A percentile compares a stretch with the other conserved stretches of the same genome.
Conservation (phyloP, 768 basidiomycete species). For the Peribolospora kevripleyi region DNA sequence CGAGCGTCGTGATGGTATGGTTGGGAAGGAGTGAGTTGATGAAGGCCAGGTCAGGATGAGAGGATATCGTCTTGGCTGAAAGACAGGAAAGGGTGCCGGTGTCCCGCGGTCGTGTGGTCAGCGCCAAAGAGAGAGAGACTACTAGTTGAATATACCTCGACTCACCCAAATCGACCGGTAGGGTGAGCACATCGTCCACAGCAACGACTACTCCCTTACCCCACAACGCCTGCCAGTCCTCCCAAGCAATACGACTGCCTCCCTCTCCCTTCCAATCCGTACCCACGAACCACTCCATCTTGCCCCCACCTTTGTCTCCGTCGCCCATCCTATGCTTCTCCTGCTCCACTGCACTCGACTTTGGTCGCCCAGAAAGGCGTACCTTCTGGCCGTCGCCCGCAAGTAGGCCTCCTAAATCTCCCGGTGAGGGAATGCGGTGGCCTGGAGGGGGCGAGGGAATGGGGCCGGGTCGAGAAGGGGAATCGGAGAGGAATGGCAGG, state of each 20-base stretch:
- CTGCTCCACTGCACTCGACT: constrained; percentile 15
- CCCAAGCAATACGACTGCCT: constrained; percentile 40
- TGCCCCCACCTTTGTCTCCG: constrained; percentile 12
- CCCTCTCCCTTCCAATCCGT: constrained; percentile 58
- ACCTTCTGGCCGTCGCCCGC: constrained; percentile 61
- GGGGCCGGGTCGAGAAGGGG: constrained; percentile 6
- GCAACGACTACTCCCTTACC: constrained; percentile 58
- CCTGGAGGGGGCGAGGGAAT: not conserved
- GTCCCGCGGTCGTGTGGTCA: not conserved
- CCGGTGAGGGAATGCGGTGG: not conserved
- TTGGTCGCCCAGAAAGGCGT: constrained; percentile 25
- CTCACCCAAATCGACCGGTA: constrained; percentile 52
- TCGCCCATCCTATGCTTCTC: constrained; percentile 15
- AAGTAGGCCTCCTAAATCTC: constrained; percentile 48
- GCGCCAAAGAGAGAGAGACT: not conserved
- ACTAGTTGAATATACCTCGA: not conserved
- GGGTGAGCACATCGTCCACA: constrained; percentile 44
- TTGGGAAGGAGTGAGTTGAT: constrained; percentile 46
- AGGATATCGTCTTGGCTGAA: constrained; percentile 36
- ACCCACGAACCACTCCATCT: constrained; percentile 28
- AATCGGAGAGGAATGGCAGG: constrained; percentile 6
- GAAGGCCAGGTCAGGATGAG: constrained; percentile 41
- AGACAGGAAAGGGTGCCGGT: not conserved
- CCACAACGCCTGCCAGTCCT: constrained; percentile 26
- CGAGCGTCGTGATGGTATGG: constrained; percentile 30